Percentiles rank a stretch among this genome's conserved stretches.
Conservation (phyloP, 1,284 basidiomycete genomes). For the Pyrrhoderma lamaoense region DNA sequence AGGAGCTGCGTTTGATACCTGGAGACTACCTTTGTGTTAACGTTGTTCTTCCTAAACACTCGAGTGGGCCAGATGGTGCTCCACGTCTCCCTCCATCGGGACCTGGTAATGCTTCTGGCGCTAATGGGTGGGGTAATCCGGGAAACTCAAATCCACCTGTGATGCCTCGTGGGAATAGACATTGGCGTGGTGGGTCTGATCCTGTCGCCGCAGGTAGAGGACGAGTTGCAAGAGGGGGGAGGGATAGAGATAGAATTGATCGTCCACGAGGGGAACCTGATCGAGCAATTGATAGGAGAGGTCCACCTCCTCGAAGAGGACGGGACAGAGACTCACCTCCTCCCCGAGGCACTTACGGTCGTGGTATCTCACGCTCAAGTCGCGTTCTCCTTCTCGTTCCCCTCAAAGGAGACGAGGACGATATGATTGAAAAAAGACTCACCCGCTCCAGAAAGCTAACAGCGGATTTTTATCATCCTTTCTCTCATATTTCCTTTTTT, state of each 20-base stretch:
- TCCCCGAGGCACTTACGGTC: conserved; percentile 23
- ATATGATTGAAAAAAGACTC: too few relatives aligned
- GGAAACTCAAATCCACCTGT: conserved; percentile 27
- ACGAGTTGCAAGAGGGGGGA: too few relatives aligned
- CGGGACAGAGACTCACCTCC: conserved; percentile 35
- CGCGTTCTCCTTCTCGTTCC: conserved; percentile 32
- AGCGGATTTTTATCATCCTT: too few relatives aligned
- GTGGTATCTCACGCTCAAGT: conserved; percentile 25
- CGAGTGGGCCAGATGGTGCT: conserved; percentile 17
- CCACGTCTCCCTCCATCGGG: too few relatives aligned
- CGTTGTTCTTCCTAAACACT: conserved; percentile 63
- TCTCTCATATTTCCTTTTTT: too few relatives aligned
- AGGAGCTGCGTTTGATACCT: conserved; percentile 68
- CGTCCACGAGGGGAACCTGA: conserved; percentile 22
- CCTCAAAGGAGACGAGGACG: conserved; percentile 22
- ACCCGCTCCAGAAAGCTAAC: too few relatives aligned
- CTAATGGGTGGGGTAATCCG: conserved; percentile 33
- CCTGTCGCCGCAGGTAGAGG: conserved; percentile 19
- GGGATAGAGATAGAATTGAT: too few relatives aligned
- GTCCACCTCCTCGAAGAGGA: conserved; percentile 40
- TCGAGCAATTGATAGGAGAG: conserved; percentile 32
- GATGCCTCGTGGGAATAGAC: conserved; percentile 47
- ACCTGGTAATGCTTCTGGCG: conserved; percentile 18
- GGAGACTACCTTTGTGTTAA: conserved; percentile 70
- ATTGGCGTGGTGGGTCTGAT: conserved; percentile 61